These are phyloP conservation scores for Nicotiana noctiflora DNA, from an alignment of 257 asterid species.

Conservation along the genomic window DNA sequence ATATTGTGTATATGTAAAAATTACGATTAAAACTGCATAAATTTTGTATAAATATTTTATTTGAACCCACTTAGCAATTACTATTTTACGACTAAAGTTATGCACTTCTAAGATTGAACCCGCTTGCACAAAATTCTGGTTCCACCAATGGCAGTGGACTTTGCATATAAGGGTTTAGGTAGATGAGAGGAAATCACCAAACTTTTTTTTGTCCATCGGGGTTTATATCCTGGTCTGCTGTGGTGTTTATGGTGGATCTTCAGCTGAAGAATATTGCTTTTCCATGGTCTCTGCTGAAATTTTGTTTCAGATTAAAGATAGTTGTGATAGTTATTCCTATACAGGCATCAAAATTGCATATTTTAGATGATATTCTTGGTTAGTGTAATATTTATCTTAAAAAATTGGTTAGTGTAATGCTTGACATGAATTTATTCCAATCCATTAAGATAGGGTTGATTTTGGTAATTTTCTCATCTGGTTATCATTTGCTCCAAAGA, in stretches of 20 bases:
- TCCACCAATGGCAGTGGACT: too few relatives aligned
- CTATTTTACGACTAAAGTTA: too few relatives aligned
- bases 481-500: not conserved
- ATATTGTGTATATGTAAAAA: too few relatives aligned
- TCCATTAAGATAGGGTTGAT: not conserved
- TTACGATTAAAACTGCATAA: too few relatives aligned
- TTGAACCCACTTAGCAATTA: too few relatives aligned
- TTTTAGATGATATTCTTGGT: not conserved
- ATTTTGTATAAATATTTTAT: too few relatives aligned
- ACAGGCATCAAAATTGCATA: not conserved
- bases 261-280: not conserved
- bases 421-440: not conserved
- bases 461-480: not conserved
- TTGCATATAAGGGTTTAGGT: too few relatives aligned
- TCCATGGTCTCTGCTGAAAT: not conserved
- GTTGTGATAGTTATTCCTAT: not conserved
- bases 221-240: too few relatives aligned
- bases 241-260: constrained; percentile 8
- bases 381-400: not conserved
- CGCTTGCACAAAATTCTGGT: too few relatives aligned
- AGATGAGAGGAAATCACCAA: too few relatives aligned
- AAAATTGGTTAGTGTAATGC: not conserved
- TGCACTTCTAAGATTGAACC: too few relatives aligned
- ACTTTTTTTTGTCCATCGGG: too few relatives aligned
- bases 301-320: not conserved